A percentile compares a stretch with the other conserved stretches of the same genome.
Evolutionary conservation across 805 yeast genomes (phyloP).

Genomic region (Candida pini): DNA sequence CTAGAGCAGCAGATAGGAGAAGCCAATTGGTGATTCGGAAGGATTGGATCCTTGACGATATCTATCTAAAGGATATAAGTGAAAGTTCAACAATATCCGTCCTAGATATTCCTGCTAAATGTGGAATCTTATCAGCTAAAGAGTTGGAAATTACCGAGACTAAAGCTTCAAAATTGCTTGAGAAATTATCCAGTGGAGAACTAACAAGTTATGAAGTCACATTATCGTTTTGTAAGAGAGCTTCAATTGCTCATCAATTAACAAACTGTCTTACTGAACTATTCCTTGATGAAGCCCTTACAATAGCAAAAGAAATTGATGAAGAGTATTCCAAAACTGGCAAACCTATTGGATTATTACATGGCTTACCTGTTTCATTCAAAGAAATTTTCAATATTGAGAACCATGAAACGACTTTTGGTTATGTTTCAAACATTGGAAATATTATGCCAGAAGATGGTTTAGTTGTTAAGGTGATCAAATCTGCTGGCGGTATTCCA

Average conservation of each 20-base stretch:
- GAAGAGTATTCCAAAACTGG: slow-evolving; percentile 41
- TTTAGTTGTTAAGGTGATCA: slow-evolving; percentile 33
- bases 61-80: no score
- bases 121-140: slow-evolving; percentile 1
- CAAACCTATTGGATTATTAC: slow-evolving; percentile 53
- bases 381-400: slow-evolving; percentile 41
- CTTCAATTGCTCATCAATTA: slow-evolving; percentile 54
- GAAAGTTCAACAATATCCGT: no score
- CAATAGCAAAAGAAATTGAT: slow-evolving; percentile 51
- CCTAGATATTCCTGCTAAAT: background rate
- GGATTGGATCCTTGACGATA: no score
- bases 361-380: slow-evolving; percentile 51
- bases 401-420: slow-evolving; percentile 46
- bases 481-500: slow-evolving; percentile 46
- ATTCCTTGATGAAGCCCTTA: slow-evolving; percentile 55
- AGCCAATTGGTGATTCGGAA: no score
- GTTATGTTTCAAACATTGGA: slow-evolving; percentile 31
- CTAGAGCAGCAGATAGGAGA: no score
- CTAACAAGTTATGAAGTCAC: slow-evolving; percentile 40
- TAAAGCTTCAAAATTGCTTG: background rate
- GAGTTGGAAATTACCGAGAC: slow-evolving; percentile 4
- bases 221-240: slow-evolving; percentile 52
- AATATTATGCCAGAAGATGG: slow-evolving; percentile 33
- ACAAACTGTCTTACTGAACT: slow-evolving; percentile 35
- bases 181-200: background rate